Percentiles rank a stretch among this genome's conserved stretches.
Evolutionary conservation across 495 filamentous ascomycete species (phyloP).

Genomic region (Talaromyces proteolyticus): DNA sequence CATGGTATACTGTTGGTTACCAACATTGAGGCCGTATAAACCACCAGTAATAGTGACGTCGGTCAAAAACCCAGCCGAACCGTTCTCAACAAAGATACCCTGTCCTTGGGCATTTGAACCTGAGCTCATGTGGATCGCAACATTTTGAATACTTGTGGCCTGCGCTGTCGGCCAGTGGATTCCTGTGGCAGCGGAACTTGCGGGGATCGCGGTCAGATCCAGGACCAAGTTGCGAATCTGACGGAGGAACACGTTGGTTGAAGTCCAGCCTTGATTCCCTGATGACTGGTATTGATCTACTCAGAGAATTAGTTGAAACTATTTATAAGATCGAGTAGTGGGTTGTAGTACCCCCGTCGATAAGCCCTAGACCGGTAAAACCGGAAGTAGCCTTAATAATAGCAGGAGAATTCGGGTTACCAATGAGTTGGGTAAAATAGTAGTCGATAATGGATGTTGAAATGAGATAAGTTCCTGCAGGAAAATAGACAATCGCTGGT

Average conservation of each 20-base stretch:
- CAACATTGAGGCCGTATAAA: constrained; percentile 54
- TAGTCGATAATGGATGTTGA: constrained; percentile 48
- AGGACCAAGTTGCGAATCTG: constrained; percentile 74
- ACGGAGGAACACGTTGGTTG: constrained; percentile 71
- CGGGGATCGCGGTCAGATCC: constrained; percentile 61
- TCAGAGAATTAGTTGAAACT: no score
- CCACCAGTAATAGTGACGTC: constrained; percentile 67
- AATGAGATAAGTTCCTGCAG: constrained; percentile 57
- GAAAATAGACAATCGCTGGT: constrained; percentile 59
- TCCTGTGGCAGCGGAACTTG: constrained; percentile 45
- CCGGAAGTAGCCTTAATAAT: constrained; percentile 57
- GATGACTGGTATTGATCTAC: constrained; percentile 50
- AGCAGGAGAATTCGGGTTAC: constrained; percentile 58
- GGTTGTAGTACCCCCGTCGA: no score
- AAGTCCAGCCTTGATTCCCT: constrained; percentile 42
- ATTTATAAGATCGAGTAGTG: no score
- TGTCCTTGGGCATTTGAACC: constrained; percentile 55
- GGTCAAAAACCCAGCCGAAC: constrained; percentile 66
- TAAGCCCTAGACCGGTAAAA: constrained; percentile 59
- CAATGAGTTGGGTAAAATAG: constrained; percentile 65
- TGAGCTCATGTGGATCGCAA: constrained; percentile 64
- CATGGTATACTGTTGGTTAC: constrained; percentile 81
- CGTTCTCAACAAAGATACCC: constrained; percentile 71
- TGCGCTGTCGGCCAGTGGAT: constrained; percentile 76
- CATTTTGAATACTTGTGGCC: constrained; percentile 72